A percentile compares a stretch with the other conserved stretches of the same genome.
phyloP scores from a whole-genome alignment of 169 alveolate genomes.

The Plasmodium malariae region DNA sequence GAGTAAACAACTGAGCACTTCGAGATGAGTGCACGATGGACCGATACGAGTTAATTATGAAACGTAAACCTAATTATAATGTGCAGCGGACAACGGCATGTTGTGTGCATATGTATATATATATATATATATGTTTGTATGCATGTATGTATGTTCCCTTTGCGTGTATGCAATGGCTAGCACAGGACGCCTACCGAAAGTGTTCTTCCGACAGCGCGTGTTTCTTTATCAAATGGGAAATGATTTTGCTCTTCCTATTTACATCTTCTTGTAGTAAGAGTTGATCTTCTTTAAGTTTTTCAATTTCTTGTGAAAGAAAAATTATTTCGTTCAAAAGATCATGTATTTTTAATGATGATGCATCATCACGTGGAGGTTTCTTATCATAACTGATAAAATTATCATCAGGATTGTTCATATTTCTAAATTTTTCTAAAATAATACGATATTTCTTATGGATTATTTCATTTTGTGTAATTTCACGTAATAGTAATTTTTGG shows the following conservation, averaged over 20 bases:
- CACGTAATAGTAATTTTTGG: constrained; percentile 36
- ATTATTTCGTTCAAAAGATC: constrained; percentile 37
- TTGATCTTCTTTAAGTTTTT: constrained; percentile 40
- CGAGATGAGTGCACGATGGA: no score
- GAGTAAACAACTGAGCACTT: no score
- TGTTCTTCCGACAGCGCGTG: constrained; percentile 38
- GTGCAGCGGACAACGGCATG: not conserved
- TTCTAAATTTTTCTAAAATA: constrained; percentile 3
- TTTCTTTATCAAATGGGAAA: constrained; percentile 23
- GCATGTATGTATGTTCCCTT: not conserved
- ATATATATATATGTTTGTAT: not conserved
- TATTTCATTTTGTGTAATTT: constrained; percentile 25
- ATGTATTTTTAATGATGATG: not conserved
- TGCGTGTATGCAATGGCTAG: no score
- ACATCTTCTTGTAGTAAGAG: constrained; percentile 30
- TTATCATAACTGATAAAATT: not conserved
- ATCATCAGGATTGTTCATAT: not conserved
- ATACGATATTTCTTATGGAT: constrained; percentile 21
- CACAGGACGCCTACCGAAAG: constrained; percentile 16
- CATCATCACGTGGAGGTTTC: not conserved
- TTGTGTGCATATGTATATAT: not conserved
- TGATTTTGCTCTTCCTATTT: constrained; percentile 30
- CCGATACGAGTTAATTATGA: no score
- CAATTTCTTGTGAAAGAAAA: constrained; percentile 17
- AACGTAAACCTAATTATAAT: no score